These are phyloP conservation scores for Phialophora tarda DNA, from an alignment of 2,329 filamentous ascomycete species.

Conservation along the genomic window DNA sequence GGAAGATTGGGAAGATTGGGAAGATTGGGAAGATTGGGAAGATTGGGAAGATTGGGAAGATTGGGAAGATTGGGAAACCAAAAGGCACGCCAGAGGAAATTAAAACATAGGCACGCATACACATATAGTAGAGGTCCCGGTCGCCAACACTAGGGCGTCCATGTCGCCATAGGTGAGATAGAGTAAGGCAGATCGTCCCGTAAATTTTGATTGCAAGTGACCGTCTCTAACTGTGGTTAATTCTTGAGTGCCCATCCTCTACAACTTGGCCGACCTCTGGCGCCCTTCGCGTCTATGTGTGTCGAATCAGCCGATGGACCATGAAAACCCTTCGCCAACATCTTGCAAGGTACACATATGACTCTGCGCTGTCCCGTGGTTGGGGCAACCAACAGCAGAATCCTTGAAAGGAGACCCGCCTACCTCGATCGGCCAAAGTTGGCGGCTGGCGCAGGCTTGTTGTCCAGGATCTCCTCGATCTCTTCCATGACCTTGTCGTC, in stretches of 20 bases:
- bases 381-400: background rate
- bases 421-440: conserved; percentile 35
- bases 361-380: too few species aligned
- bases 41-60: too few species aligned
- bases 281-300: conserved; percentile 31
- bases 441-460: conserved; percentile 31
- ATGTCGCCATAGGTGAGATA: background rate
- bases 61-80: too few species aligned
- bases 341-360: background rate
- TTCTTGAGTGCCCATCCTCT: background rate
- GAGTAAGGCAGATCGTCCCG: background rate
- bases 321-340: background rate
- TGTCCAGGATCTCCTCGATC: conserved; percentile 47
- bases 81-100: background rate
- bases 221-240: background rate
- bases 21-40: too few species aligned
- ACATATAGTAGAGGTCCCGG: too few species aligned
- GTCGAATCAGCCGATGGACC: conserved; percentile 9
- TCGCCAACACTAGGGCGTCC: background rate
- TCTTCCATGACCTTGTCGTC: conserved; percentile 53
- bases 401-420: conserved; percentile 19
- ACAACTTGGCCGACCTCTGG: conserved; percentile 30
- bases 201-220: background rate
- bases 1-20: too few species aligned
- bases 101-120: too few species aligned